Conservation (phyloP, 2,329 filamentous ascomycete species). For the Penicillium capsulatum region DNA sequence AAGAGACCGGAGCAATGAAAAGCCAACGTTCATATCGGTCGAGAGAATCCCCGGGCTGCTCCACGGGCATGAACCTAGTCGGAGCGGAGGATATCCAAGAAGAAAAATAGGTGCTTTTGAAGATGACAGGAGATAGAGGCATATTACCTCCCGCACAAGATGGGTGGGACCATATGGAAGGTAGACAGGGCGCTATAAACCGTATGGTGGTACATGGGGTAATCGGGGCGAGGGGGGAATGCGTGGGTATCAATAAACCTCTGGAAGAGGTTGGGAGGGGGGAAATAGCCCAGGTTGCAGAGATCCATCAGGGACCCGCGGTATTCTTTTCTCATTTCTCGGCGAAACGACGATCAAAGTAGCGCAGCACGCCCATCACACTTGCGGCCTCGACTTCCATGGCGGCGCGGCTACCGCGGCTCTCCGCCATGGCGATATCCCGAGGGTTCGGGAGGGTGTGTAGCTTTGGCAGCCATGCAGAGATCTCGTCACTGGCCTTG, state of each 20-base stretch:
- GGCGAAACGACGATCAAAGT: constrained; percentile 69
- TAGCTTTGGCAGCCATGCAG: constrained; percentile 71
- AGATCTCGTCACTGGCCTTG: constrained; percentile 67
- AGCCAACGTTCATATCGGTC: constrained; percentile 26
- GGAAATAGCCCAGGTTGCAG: constrained; percentile 12
- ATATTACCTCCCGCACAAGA: too few species aligned
- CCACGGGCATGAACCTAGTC: too few species aligned
- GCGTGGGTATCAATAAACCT: constrained; percentile 23
- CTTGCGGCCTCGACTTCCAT: constrained; percentile 78
- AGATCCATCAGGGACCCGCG: too few species aligned
- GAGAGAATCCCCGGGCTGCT: constrained; percentile 1
- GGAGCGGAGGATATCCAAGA: too few species aligned
- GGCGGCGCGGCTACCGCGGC: constrained; percentile 44
- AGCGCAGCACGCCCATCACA: constrained; percentile 79
- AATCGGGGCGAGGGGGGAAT: constrained; percentile 13
- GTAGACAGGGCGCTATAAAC: too few species aligned
- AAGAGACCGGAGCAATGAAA: constrained; percentile 3
- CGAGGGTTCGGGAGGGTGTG: constrained; percentile 51
- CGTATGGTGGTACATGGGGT: constrained; percentile 22
- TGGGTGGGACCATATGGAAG: neutral
- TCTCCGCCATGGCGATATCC: constrained; percentile 30
- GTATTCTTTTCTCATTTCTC: constrained; percentile 30
- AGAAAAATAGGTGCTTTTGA: constrained; percentile 6
- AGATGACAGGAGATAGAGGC: neutral
- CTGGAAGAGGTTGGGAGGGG: constrained; percentile 5